Evolutionary conservation across 345 rosid species (phyloP).

Genomic region (Brassica carinata): DNA sequence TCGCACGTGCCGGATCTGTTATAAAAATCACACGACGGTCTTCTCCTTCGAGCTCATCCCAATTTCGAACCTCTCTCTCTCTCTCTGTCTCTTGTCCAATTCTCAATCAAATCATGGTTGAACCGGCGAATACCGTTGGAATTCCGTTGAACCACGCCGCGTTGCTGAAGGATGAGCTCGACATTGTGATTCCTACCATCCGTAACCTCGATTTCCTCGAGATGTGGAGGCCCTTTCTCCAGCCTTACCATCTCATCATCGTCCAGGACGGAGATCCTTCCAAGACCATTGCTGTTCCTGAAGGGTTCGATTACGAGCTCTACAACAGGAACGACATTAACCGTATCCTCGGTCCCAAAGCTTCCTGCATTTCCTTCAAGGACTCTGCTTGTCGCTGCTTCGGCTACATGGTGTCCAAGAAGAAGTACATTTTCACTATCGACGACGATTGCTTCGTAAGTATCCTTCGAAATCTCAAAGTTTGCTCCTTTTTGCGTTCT

Average conservation of each 20-base stretch:
- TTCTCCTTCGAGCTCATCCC: slow-evolving; percentile 10
- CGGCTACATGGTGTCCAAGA: slow-evolving; percentile 97
- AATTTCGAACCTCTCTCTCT: slow-evolving; percentile 22
- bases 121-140: slow-evolving; percentile 50
- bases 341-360: slow-evolving; percentile 87
- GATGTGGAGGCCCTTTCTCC: slow-evolving; percentile 98
- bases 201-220: slow-evolving; percentile 93
- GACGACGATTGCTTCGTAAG: slow-evolving; percentile 98
- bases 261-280: slow-evolving; percentile 97
- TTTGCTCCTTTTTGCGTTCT: not conserved
- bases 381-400: slow-evolving; percentile 99
- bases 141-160: slow-evolving; percentile 43
- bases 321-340: slow-evolving; percentile 92
- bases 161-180: slow-evolving; percentile 78
- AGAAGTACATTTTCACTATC: slow-evolving; percentile 93
- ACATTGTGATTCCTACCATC: slow-evolving; percentile 93
- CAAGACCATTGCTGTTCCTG: slow-evolving; percentile 78
- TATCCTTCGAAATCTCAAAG: not conserved
- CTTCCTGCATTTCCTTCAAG: slow-evolving; percentile 94
- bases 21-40: slow-evolving; percentile 21
- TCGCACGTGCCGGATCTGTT: slow-evolving; percentile 24
- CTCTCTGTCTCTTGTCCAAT: not conserved
- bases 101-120: slow-evolving; percentile 44
- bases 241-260: slow-evolving; percentile 93
- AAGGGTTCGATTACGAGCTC: slow-evolving; percentile 92